Evolutionary conservation across 2,329 filamentous ascomycete genomes (phyloP).

Genomic region (Diaporthe sp.): DNA sequence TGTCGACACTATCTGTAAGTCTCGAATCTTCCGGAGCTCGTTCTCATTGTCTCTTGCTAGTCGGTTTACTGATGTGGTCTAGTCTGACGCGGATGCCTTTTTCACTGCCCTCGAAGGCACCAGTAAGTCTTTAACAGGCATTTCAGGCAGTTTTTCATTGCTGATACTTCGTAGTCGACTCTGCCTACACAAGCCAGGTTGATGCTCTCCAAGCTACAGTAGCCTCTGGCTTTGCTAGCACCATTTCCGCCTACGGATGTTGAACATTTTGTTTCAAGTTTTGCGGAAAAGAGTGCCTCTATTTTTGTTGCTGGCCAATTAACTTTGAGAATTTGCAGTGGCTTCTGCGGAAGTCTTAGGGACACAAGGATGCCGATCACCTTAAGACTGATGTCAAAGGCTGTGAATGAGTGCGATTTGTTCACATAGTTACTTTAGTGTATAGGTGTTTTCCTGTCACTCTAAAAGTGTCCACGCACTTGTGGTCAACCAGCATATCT

Average conservation of each 20-base stretch:
- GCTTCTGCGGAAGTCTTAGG: not conserved
- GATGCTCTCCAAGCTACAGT: slow-evolving; percentile 11
- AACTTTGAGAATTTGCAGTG: not conserved
- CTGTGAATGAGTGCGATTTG: not conserved
- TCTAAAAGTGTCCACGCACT: not conserved
- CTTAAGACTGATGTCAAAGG: not conserved
- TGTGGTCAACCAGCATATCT: not conserved
- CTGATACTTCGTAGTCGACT: not conserved
- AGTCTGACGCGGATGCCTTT: not conserved
- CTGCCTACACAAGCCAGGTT: slow-evolving; percentile 17
- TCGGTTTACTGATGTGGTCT: not conserved
- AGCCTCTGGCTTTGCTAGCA: not conserved
- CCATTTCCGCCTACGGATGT: not conserved
- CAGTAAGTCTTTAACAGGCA: not conserved
- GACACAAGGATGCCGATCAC: no score
- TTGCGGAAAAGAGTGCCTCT: not conserved
- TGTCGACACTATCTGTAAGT: slow-evolving; percentile 30
- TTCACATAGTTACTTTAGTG: not conserved
- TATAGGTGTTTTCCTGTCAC: no score
- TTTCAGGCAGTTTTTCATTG: not conserved
- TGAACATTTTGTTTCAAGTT: not conserved
- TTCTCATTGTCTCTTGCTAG: no score
- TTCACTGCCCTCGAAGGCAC: slow-evolving; percentile 18
- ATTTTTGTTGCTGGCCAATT: no score
- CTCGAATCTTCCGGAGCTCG: no score